These are phyloP conservation scores for Colletotrichum chrysophilum DNA, from an alignment of 2,329 filamentous ascomycete genomes.

Conservation along the genomic window DNA sequence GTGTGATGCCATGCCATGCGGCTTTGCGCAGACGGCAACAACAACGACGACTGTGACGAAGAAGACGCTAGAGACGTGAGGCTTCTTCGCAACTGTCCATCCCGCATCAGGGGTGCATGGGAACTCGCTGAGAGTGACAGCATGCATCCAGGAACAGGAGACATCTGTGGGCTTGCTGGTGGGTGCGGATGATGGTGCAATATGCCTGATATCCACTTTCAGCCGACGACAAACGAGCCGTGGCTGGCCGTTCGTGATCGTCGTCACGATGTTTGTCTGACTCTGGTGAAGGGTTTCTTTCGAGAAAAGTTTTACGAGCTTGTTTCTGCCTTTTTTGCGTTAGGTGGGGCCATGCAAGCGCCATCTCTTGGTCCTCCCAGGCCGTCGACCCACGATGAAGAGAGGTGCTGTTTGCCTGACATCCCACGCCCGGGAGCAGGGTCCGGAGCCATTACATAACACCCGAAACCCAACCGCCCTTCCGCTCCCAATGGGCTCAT, in stretches of 20 bases:
- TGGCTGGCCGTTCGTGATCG: slow-evolving; percentile 2
- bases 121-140: background rate
- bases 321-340: background rate
- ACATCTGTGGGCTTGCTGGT: background rate
- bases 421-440: slow-evolving; percentile 5
- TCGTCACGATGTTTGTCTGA: background rate
- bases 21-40: background rate
- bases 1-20: background rate
- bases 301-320: background rate
- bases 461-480: background rate
- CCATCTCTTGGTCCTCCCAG: background rate
- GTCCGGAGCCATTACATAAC: slow-evolving; percentile 9
- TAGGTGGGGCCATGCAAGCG: background rate
- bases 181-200: background rate
- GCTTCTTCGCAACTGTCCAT: background rate
- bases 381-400: background rate
- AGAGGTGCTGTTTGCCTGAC: background rate
- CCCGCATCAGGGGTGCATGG: background rate
- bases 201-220: slow-evolving; percentile 15
- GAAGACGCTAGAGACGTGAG: background rate
- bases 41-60: background rate
- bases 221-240: slow-evolving; percentile 22
- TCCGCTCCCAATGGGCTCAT: background rate
- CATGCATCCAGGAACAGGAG: slow-evolving; percentile 4
- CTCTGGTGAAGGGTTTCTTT: background rate